Evolutionary conservation across 2,329 filamentous ascomycete genomes (phyloP).

Genomic region (Xylaria hypoxylon): DNA sequence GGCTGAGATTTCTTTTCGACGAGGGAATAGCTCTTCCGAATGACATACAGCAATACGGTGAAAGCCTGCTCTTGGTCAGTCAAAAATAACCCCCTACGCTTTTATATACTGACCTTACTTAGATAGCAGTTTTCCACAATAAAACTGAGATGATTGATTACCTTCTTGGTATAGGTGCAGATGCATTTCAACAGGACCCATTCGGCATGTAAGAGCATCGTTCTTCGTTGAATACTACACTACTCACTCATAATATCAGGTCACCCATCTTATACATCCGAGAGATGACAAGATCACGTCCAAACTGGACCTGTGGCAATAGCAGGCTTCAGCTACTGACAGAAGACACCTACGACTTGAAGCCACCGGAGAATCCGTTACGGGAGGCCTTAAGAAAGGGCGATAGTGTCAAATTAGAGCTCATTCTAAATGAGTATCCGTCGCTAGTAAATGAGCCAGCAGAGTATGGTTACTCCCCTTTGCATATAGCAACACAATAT

Average conservation of each 20-base stretch:
- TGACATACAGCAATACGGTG: not conserved
- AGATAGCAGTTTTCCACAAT: not conserved
- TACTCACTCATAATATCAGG: constrained; percentile 1
- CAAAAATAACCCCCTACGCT: not conserved
- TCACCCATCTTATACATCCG: not conserved
- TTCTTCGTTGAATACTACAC: not conserved
- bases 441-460: constrained; percentile 5
- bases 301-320: not conserved
- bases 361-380: not conserved
- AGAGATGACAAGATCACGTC: not conserved
- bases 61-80: constrained; percentile 14
- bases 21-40: not conserved
- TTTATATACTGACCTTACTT: not conserved
- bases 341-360: not conserved
- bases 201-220: constrained; percentile 3
- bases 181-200: constrained; percentile 12
- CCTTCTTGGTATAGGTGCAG: constrained; percentile 17
- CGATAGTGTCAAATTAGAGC: not conserved
- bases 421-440: not conserved
- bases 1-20: not conserved
- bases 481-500: not conserved
- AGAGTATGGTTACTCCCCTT: not conserved
- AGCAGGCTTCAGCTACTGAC: not conserved
- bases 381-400: not conserved
- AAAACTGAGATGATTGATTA: constrained; percentile 1